These are phyloP conservation scores for Zygosaccharomyces rouxii DNA, from an alignment of 805 yeast species.

Conservation along the genomic window DNA sequence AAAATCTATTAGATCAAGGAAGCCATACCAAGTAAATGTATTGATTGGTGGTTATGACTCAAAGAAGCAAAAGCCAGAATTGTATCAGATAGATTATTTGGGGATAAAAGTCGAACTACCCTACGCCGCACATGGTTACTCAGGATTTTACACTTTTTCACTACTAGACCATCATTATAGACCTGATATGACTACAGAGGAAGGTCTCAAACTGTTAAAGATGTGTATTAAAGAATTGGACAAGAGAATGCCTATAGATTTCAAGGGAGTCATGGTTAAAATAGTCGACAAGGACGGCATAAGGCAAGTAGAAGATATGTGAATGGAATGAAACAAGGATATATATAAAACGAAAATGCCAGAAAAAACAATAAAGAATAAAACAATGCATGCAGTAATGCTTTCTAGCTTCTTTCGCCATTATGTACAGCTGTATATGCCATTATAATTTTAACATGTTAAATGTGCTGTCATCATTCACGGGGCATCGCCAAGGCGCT, in stretches of 20 bases:
- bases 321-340: not conserved
- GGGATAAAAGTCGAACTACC: conserved; percentile 91
- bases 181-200: conserved; percentile 66
- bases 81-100: conserved; percentile 88
- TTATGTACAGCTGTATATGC: not conserved
- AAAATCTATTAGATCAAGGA: conserved; percentile 81
- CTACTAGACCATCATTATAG: conserved; percentile 86
- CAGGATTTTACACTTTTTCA: conserved; percentile 92
- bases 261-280: conserved; percentile 77
- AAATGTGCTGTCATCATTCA: conserved; percentile 1
- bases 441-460: conserved; percentile 1
- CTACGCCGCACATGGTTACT: conserved; percentile 97
- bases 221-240: conserved; percentile 73
- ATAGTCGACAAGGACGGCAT: conserved; percentile 61
- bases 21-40: conserved; percentile 93
- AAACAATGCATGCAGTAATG: not conserved
- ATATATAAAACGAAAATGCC: not conserved
- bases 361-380: not conserved
- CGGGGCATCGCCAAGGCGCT: not conserved
- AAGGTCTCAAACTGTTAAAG: conserved; percentile 71
- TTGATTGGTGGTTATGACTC: conserved; percentile 79
- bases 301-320: conserved; percentile 38
- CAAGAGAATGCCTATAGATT: conserved; percentile 72
- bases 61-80: conserved; percentile 52
- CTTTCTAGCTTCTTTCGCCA: not conserved